Evolutionary conservation across 176 grass and related monocot species (phyloP).

Genomic region (Saccharum spontaneum): DNA sequence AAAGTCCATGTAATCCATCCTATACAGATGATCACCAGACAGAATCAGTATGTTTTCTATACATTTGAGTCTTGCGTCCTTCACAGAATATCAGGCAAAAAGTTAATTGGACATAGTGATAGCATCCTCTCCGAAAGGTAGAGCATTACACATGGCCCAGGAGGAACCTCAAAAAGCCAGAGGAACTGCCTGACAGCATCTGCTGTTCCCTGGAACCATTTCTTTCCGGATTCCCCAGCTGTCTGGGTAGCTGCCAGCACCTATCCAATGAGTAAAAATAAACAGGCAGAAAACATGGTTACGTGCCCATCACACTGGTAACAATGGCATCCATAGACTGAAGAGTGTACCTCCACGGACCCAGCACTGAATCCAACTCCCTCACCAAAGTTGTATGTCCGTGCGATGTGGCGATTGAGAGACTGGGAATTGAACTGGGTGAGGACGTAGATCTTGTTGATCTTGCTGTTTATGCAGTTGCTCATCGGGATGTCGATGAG

Average conservation of each 20-base stretch:
- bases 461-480: conserved; percentile 86
- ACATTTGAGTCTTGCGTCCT: conserved; percentile 71
- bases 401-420: conserved; percentile 70
- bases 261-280: conserved; percentile 36
- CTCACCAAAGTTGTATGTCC: conserved; percentile 71
- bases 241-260: conserved; percentile 87
- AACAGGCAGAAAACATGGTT: background rate
- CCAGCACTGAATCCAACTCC: conserved; percentile 63
- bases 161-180: conserved; percentile 78
- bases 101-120: background rate
- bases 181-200: conserved; percentile 92
- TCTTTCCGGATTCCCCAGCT: conserved; percentile 66
- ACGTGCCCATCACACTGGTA: background rate
- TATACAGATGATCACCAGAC: conserved; percentile 85
- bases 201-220: conserved; percentile 93
- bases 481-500: conserved; percentile 79
- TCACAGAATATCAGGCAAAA: conserved; percentile 20
- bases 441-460: conserved; percentile 77
- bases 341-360: conserved; percentile 65
- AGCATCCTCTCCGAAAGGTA: background rate
- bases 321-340: background rate
- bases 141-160: background rate
- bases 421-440: conserved; percentile 83
- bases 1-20: conserved; percentile 94
- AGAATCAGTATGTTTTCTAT: conserved; percentile 83